Conservation (phyloP, 75 land plant genomes). For the Pinus albicaulis region DNA sequence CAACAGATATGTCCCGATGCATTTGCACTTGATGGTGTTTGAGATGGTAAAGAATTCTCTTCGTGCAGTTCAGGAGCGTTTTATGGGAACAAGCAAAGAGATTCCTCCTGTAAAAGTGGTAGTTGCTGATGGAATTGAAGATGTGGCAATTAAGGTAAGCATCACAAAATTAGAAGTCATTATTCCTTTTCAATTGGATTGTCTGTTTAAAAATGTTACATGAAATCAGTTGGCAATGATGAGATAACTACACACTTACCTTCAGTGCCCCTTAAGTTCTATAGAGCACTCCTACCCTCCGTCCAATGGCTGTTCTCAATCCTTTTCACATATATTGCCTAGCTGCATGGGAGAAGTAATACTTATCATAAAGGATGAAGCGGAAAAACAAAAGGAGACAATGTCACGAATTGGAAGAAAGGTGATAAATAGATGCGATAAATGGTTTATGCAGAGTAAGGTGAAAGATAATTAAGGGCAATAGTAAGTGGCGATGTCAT, state of each 20-base stretch:
- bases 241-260: not conserved
- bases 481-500: not conserved
- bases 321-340: not conserved
- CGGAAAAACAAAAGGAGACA: not conserved
- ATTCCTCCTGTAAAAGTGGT: conserved; percentile 40
- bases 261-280: not conserved
- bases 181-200: not conserved
- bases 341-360: not conserved
- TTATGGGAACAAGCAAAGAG: conserved; percentile 24
- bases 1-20: conserved; percentile 45
- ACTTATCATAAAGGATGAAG: not conserved
- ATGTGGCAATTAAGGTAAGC: conserved; percentile 43
- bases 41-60: conserved; percentile 48
- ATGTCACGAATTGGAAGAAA: not conserved
- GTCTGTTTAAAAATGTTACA: not conserved
- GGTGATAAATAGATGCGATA: not conserved
- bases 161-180: not conserved
- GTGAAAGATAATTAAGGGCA: not conserved
- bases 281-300: not conserved
- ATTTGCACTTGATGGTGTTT: conserved; percentile 46
- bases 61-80: conserved; percentile 50
- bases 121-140: conserved; percentile 49
- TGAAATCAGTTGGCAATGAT: not conserved
- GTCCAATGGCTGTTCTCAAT: not conserved
- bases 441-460: not conserved